These are phyloP conservation scores for Scutellaria minor DNA, from an alignment of 257 asterid genomes.

Conservation along the genomic window DNA sequence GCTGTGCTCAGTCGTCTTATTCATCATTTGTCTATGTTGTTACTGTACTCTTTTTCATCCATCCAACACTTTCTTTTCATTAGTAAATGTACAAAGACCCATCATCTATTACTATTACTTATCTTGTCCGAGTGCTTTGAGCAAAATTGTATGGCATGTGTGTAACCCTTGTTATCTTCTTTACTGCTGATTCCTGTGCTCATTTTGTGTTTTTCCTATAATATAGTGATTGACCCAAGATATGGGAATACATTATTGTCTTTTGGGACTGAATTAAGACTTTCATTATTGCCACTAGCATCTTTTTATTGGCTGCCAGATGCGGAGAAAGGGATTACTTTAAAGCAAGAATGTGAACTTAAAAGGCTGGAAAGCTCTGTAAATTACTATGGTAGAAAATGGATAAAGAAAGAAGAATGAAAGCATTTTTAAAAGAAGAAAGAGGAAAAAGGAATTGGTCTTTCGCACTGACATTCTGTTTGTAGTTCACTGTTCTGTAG, in stretches of 20 bases:
- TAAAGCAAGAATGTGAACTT: conserved; percentile 44
- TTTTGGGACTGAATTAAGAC: conserved; percentile 31
- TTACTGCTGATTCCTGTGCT: conserved; percentile 22
- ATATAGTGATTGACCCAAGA: conserved; percentile 8
- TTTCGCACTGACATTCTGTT: conserved; percentile 12
- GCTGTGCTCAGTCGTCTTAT: too few species aligned
- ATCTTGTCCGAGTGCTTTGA: conserved; percentile 17
- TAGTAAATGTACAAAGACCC: not conserved
- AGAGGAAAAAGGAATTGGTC: not conserved
- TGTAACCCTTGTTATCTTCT: conserved; percentile 8
- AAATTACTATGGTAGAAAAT: conserved; percentile 35
- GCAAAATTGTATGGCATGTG: conserved; percentile 4
- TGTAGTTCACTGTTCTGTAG: conserved; percentile 22
- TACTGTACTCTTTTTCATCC: not conserved
- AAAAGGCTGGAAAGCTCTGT: conserved; percentile 42
- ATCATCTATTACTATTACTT: conserved; percentile 1
- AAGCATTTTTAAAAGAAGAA: conserved; percentile 10
- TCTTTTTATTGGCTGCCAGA: conserved; percentile 40
- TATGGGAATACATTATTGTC: conserved; percentile 24
- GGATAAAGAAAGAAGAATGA: conserved; percentile 27
- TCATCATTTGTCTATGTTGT: too few species aligned
- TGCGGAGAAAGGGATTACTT: conserved; percentile 31
- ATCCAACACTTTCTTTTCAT: not conserved
- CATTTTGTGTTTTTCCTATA: conserved; percentile 2
- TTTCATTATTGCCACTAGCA: conserved; percentile 32